A percentile compares a stretch with the other conserved stretches of the same genome.
Evolutionary conservation across 2,329 filamentous ascomycete genomes (phyloP).

Genomic region (Fusarium caatingaense): DNA sequence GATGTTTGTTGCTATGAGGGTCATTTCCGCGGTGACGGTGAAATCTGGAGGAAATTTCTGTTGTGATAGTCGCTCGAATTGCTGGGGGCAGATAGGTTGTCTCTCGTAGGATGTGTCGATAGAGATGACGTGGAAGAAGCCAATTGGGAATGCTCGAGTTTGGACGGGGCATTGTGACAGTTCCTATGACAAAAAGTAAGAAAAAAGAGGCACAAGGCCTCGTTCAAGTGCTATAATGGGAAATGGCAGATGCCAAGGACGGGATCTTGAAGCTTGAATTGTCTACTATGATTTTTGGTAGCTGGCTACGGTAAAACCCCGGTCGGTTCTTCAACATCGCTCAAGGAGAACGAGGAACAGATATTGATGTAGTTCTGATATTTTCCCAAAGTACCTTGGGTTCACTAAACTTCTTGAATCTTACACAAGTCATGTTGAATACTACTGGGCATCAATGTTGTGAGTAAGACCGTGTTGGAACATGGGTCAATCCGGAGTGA

Average conservation of each 20-base stretch:
- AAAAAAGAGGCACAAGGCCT: slow-evolving; percentile 22
- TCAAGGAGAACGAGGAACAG: background rate
- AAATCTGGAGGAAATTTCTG: slow-evolving; percentile 60
- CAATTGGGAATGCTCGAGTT: slow-evolving; percentile 39
- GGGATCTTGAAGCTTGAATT: background rate
- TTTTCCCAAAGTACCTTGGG: background rate
- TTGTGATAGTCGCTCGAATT: slow-evolving; percentile 58
- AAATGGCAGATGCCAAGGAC: background rate
- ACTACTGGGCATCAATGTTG: background rate
- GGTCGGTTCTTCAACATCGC: background rate
- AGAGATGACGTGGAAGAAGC: slow-evolving; percentile 55
- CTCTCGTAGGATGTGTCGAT: slow-evolving; percentile 70
- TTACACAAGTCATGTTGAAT: background rate
- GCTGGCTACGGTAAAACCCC: slow-evolving; percentile 29
- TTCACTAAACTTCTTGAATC: background rate
- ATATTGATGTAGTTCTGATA: background rate
- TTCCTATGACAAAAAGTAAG: background rate
- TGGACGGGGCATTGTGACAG: slow-evolving; percentile 47
- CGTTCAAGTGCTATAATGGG: background rate
- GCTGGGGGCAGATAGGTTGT: slow-evolving; percentile 67
- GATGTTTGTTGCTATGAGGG: slow-evolving; percentile 45
- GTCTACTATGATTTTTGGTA: slow-evolving; percentile 13
- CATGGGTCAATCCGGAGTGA: background rate
- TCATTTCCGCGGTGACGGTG: slow-evolving; percentile 52
- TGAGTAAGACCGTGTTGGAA: background rate